These are phyloP conservation scores for Fusarium buharicum DNA, from an alignment of 2,329 filamentous ascomycete genomes.

Conservation along the genomic window DNA sequence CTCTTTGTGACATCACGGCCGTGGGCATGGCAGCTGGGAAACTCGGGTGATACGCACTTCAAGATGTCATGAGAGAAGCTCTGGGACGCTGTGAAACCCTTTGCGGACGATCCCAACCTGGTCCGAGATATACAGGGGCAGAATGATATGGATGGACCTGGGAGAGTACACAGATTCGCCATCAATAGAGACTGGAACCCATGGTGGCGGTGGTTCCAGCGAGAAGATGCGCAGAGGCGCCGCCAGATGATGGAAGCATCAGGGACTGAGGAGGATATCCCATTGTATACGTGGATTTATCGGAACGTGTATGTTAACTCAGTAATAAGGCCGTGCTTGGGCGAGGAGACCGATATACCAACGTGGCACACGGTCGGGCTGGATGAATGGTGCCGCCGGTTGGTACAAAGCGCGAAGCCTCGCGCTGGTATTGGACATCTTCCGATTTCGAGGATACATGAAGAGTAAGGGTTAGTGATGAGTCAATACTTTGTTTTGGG, in stretches of 20 bases:
- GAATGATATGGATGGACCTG: not conserved
- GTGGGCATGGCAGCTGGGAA: not conserved
- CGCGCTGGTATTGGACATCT: not conserved
- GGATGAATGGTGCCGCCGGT: slow-evolving; percentile 3
- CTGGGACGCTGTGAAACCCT: slow-evolving; percentile 3
- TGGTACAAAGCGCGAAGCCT: not conserved
- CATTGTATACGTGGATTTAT: too few relatives aligned
- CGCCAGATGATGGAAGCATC: not conserved
- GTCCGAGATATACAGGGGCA: not conserved
- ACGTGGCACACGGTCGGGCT: slow-evolving; percentile 2
- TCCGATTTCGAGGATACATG: not conserved
- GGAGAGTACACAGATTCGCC: slow-evolving; percentile 11
- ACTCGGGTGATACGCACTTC: not conserved
- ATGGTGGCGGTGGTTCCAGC: slow-evolving; percentile 2
- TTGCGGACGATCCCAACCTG: not conserved
- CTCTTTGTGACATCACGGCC: not conserved
- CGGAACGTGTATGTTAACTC: too few relatives aligned
- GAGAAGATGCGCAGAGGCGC: not conserved
- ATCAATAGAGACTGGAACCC: not conserved
- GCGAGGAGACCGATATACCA: too few relatives aligned
- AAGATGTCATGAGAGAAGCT: slow-evolving; percentile 9
- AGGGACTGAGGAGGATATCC: not conserved
- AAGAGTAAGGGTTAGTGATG: not conserved
- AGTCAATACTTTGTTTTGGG: not conserved
- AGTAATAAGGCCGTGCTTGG: too few relatives aligned